Base-by-base conservation (phyloP, 208 protist genomes). In the Trypanosoma congolense region DNA sequence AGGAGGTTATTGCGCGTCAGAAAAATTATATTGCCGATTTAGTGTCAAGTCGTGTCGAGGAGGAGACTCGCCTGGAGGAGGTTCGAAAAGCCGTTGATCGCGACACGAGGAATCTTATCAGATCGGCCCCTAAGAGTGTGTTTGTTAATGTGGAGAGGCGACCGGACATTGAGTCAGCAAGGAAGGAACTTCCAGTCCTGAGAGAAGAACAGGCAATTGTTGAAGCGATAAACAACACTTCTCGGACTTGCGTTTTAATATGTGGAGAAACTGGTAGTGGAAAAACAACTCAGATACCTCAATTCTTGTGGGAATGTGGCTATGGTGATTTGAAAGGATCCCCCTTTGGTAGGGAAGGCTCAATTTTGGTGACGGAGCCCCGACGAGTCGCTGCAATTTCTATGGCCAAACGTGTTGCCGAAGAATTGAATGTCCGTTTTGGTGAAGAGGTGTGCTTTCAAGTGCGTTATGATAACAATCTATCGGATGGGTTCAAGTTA, bases 301-400 rank as follows among this genome's bases (percentile, higher is more conserved):
- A 97, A 64, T 96, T 96, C 70, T 60, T 93, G 44, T 95, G 84
- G 83, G 92, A 96, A 70, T 75, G 81, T 24, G 87, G 88, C 21
- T 96, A 93, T 56, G 88, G 86, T 26, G 78, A 95, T 67, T 8
- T 47, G 5, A 77, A 83, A 56, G 83, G 85, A 18, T 43, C 49
- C n/a, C 36, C 59, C 16, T 88, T 92, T 54, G 85, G 76, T 42
- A 71, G 83, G 31, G 81, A 96, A 50, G 86, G 86, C 21, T 64
- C 55, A 44, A 88, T 98, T 19, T 81, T 88, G 9, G 93, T 98
- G 43, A 99, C 99, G 0, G 98, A 99, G 77, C 99, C 99, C 26
- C 79, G 99, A n/a, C 87, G 99, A 56, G 98, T 99, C 24, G 99
- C 99, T 10, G 98, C 98, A 12, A 97, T 99, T 44, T 98, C 92